Percentiles rank a stretch among this genome's conserved stretches.
These are phyloP conservation scores for Pochonia chlamydosporia DNA, from an alignment of 2,329 filamentous ascomycete genomes.

Conservation along the genomic window DNA sequence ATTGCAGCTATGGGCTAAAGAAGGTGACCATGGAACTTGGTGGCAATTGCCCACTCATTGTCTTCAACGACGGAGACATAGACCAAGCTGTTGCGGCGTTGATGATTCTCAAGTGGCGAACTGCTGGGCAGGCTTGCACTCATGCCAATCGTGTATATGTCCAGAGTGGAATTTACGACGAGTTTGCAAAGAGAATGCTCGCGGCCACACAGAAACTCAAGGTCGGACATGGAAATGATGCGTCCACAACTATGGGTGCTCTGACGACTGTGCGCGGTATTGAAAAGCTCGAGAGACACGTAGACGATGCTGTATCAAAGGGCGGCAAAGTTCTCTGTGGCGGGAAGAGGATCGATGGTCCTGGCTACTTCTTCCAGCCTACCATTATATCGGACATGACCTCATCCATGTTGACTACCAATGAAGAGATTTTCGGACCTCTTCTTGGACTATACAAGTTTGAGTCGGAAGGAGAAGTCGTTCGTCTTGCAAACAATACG, in stretches of 20 bases:
- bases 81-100: constrained; percentile 61
- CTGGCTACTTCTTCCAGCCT: constrained; percentile 63
- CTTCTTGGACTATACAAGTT: too few species aligned
- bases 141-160: constrained; percentile 56
- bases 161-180: constrained; percentile 54
- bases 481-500: too few species aligned
- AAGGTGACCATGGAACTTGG: constrained; percentile 64
- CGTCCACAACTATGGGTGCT: constrained; percentile 25
- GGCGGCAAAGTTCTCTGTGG: constrained; percentile 53
- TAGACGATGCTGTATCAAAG: constrained; percentile 52
- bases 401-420: constrained; percentile 57
- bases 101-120: constrained; percentile 59
- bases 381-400: constrained; percentile 64
- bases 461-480: too few species aligned
- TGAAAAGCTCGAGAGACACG: constrained; percentile 39
- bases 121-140: constrained; percentile 68
- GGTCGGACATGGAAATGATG: constrained; percentile 53
- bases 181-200: constrained; percentile 50
- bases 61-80: constrained; percentile 63
- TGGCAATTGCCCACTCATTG: constrained; percentile 61
- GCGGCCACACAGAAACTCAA: constrained; percentile 47
- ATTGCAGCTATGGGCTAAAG: constrained; percentile 58
- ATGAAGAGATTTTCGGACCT: constrained; percentile 70
- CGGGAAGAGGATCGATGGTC: constrained; percentile 40
- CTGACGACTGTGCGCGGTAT: constrained; percentile 26